Evolutionary conservation across 2,329 filamentous ascomycete genomes (phyloP).

Genomic region (Basipetospora sp.): DNA sequence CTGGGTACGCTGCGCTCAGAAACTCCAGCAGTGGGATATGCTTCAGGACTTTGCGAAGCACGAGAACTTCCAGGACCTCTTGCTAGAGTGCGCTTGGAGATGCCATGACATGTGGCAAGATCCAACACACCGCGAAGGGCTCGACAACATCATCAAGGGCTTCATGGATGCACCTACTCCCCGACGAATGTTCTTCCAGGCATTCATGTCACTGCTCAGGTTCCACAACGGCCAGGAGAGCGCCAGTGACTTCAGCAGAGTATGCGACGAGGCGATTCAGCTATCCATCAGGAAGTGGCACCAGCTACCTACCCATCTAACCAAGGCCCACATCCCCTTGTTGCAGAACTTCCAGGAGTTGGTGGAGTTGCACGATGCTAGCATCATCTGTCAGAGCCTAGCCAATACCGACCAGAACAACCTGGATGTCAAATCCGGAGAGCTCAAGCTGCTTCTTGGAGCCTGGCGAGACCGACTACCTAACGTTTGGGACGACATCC

Average conservation of each 20-base stretch:
- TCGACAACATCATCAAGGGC: conserved; percentile 88
- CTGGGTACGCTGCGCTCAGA: conserved; percentile 94
- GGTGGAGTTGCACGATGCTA: conserved; percentile 93
- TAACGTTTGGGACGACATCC: conserved; percentile 99
- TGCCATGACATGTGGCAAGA: conserved; percentile 91
- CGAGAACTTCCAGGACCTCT: conserved; percentile 92
- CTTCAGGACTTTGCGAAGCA: conserved; percentile 95
- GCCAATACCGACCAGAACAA: conserved; percentile 71
- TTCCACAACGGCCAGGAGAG: conserved; percentile 79
- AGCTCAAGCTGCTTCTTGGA: conserved; percentile 82
- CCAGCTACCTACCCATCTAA: conserved; percentile 84
- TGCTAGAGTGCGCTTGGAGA: conserved; percentile 89
- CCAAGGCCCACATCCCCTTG: conserved; percentile 85
- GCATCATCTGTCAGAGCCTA: conserved; percentile 85
- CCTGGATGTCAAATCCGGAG: conserved; percentile 83
- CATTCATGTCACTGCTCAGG: conserved; percentile 92
- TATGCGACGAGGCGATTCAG: conserved; percentile 94
- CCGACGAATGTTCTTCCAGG: conserved; percentile 88
- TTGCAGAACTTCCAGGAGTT: conserved; percentile 96
- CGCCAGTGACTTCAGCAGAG: conserved; percentile 65
- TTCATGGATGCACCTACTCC: conserved; percentile 96
- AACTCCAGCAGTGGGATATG: conserved; percentile 98
- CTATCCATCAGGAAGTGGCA: conserved; percentile 97
- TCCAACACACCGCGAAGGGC: conserved; percentile 68
- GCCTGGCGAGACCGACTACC: conserved; percentile 92